These are phyloP conservation scores for Phytophthora hybrid DNA, from an alignment of 352 stramenopile genomes.

Conservation along the genomic window DNA sequence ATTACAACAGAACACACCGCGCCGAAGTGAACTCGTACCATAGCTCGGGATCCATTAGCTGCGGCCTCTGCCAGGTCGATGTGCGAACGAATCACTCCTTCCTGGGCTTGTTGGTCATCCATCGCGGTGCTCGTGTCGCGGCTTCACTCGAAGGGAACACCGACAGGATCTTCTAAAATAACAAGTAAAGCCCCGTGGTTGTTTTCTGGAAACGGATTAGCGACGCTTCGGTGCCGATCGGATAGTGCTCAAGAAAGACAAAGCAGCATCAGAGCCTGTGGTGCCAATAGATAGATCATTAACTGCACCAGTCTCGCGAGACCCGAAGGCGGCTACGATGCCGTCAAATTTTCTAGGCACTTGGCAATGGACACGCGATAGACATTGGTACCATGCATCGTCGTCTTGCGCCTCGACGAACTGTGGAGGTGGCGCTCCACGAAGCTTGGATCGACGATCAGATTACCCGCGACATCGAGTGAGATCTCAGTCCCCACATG, in stretches of 20 bases:
- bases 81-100: constrained; percentile 68
- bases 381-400: constrained; percentile 70
- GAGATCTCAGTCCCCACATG: constrained; percentile 80
- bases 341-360: constrained; percentile 65
- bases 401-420: constrained; percentile 70
- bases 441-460: constrained; percentile 87
- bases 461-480: constrained; percentile 73
- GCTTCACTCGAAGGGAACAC: not conserved
- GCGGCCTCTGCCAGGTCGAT: constrained; percentile 70
- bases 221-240: constrained; percentile 23
- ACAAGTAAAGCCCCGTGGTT: not conserved
- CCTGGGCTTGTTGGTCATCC: constrained; percentile 47
- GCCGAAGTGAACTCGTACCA: constrained; percentile 38
- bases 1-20: not conserved
- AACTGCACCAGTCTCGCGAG: not conserved
- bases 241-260: not conserved
- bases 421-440: constrained; percentile 80
- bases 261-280: not conserved
- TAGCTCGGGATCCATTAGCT: constrained; percentile 65
- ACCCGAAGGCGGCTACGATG: constrained; percentile 18
- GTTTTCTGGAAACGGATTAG: constrained; percentile 26
- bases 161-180: constrained; percentile 6
- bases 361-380: constrained; percentile 73
- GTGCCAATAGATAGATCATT: constrained; percentile 27
- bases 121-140: constrained; percentile 17